phyloP scores from a whole-genome alignment of 345 rosid species.

The Trapa incisa region DNA sequence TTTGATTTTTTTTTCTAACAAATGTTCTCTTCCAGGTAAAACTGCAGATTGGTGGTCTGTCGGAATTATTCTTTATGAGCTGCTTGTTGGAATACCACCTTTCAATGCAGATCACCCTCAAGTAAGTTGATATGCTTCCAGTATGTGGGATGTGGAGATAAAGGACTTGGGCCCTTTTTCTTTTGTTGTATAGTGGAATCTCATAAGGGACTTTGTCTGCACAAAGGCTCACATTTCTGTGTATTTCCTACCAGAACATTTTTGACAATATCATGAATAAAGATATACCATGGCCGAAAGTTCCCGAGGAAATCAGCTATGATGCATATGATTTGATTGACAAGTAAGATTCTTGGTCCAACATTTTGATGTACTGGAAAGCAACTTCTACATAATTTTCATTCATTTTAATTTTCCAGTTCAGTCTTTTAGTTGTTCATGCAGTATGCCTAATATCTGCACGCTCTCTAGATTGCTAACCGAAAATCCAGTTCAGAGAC shows the following conservation, averaged over 20 bases:
- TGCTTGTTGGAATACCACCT: slow-evolving; percentile 89
- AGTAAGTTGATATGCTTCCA: slow-evolving; percentile 24
- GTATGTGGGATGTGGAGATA: background rate
- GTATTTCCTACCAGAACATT: slow-evolving; percentile 44
- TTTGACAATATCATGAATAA: slow-evolving; percentile 88
- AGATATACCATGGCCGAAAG: slow-evolving; percentile 80
- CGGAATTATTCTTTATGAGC: slow-evolving; percentile 80
- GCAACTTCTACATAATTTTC: slow-evolving; percentile 3
- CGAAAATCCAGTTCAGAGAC: slow-evolving; percentile 81
- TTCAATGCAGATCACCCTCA: slow-evolving; percentile 91
- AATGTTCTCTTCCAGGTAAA: slow-evolving; percentile 37
- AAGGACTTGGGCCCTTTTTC: background rate
- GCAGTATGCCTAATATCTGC: background rate
- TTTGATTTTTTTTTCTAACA: background rate
- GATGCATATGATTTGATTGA: slow-evolving; percentile 73
- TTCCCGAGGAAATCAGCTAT: slow-evolving; percentile 65
- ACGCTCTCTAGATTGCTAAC: slow-evolving; percentile 43
- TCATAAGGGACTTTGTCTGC: background rate
- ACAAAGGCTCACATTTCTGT: background rate
- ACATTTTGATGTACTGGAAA: background rate
- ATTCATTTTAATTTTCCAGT: background rate
- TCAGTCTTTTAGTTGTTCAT: background rate
- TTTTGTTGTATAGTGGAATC: background rate
- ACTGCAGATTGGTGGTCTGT: slow-evolving; percentile 99
- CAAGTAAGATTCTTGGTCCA: slow-evolving; percentile 45